Base-by-base conservation (phyloP, 768 basidiomycete species). In the Auricularia auricula-judae region DNA sequence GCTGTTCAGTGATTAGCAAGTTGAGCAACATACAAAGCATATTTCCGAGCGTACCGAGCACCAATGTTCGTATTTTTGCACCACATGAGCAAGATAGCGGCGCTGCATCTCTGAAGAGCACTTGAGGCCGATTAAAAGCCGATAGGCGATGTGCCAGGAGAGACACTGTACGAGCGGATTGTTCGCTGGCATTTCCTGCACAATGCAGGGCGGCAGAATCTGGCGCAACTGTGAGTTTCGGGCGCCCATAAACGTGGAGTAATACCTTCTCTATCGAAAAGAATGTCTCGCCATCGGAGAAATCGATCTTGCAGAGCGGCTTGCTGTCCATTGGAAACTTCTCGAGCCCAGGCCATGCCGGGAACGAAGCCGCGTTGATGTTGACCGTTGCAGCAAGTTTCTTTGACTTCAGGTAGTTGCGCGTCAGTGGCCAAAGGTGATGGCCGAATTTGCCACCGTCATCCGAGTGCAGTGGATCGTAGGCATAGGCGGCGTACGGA, bases 171-270 rank as follows among this genome's bases (percentile, higher is more conserved):
- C 66, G 0, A 74, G 69, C 0, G 64, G 51, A 23, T 70, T 72
- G 39, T 73, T 72, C 36, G 29, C 44, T 0, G 73, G 74, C 29
- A 74, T 65, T 14, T 74, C 35, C 44, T 74, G 65, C 3, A 74
- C 74, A 42, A 74, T 66, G 60, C 70, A 74, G n/a, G 69, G 71
- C 3, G 72, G 61, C 33, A 74, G 66, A 39, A 70, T 73, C 74
- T 74, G 23, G 16, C 11, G 47, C 11, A 10, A 51, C 14, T 10
- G 14, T 67, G 35, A 29, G 64, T 34, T 39, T 29, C 23, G 23
- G 23, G 23, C 23, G 23, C 23, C 23, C 23, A 34, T 18, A 42
- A 54, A 67, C 23, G 18, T 56, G 64, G 12, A 7, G 39, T 54
- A 61, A 61, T 33, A 72, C 71, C 71, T 73, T 74, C 4, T 18